phyloP scores from a whole-genome alignment of 2,329 filamentous ascomycete genomes.

The Monilinia fructicola region DNA sequence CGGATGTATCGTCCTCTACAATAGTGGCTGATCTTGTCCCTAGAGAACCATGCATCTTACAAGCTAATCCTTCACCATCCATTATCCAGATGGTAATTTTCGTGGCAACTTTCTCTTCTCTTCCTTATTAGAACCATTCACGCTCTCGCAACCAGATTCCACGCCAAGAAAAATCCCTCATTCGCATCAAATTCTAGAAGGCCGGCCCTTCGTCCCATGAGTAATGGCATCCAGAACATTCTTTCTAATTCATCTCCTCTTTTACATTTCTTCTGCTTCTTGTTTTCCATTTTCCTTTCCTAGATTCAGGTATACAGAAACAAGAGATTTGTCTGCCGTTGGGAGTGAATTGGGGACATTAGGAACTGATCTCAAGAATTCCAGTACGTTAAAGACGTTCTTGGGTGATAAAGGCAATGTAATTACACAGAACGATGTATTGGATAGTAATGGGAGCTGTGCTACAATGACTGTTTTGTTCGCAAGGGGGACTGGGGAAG shows the following conservation, averaged over 20 bases:
- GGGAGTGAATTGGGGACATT: conserved; percentile 8
- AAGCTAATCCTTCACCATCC: not conserved
- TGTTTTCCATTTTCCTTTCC: not conserved
- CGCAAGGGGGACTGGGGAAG: conserved; percentile 35
- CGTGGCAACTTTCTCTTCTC: not conserved
- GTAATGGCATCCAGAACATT: not conserved
- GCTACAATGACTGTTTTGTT: conserved; percentile 36
- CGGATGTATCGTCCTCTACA: not conserved
- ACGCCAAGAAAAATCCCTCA: conserved; percentile 8
- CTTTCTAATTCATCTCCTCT: not conserved
- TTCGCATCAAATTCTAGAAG: not conserved
- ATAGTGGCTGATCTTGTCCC: not conserved
- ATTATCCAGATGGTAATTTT: not conserved
- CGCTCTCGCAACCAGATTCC: not conserved
- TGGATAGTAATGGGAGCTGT: conserved; percentile 30
- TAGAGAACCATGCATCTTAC: not conserved
- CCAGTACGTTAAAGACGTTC: conserved; percentile 4
- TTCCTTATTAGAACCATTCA: not conserved
- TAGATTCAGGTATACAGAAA: too few relatives aligned
- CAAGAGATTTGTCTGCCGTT: conserved; percentile 15
- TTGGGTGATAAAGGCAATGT: conserved; percentile 16
- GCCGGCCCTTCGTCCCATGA: not conserved
- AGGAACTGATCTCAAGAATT: conserved; percentile 13
- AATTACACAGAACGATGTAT: conserved; percentile 15
- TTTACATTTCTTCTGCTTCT: not conserved